Conservation (phyloP, 768 basidiomycete species). For the Russula dissimulans region DNA sequence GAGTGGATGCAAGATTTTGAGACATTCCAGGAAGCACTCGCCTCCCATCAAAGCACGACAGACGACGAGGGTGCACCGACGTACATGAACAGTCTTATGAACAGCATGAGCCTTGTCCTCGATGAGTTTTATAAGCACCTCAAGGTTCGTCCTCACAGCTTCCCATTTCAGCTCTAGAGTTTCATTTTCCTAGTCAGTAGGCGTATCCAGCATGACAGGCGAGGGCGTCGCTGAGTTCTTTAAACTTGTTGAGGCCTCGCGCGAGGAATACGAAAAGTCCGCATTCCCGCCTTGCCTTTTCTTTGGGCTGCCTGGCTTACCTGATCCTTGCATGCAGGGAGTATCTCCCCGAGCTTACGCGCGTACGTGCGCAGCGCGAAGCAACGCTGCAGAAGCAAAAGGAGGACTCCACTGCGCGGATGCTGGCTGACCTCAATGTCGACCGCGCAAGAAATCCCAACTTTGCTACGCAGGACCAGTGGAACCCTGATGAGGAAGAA, state of each 20-base stretch:
- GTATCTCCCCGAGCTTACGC: constrained; percentile 83
- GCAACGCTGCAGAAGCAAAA: constrained; percentile 56
- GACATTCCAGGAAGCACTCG: constrained; percentile 81
- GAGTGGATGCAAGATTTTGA: constrained; percentile 99
- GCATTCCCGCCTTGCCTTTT: constrained; percentile 20
- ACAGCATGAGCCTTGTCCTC: constrained; percentile 94
- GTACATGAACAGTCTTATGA: constrained; percentile 99
- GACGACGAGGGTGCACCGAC: constrained; percentile 86
- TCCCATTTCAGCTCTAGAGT: not conserved
- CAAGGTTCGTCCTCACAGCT: constrained; percentile 45
- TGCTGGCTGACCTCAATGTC: constrained; percentile 73
- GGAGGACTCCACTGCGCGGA: constrained; percentile 63
- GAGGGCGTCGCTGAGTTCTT: constrained; percentile 89
- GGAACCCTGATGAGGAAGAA: constrained; percentile 50
- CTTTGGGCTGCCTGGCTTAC: not conserved
- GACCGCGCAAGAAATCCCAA: constrained; percentile 60
- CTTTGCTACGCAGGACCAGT: constrained; percentile 45
- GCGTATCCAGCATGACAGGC: constrained; percentile 95
- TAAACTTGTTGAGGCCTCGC: constrained; percentile 78
- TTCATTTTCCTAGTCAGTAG: constrained; percentile 58
- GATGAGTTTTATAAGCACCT: constrained; percentile 98
- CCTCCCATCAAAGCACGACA: constrained; percentile 53
- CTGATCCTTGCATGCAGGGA: constrained; percentile 43
- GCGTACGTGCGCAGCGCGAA: constrained; percentile 55
- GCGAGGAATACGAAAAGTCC: constrained; percentile 84